phyloP scores from a whole-genome alignment of 2,329 filamentous ascomycete genomes.

The Juglanconis oblonga region DNA sequence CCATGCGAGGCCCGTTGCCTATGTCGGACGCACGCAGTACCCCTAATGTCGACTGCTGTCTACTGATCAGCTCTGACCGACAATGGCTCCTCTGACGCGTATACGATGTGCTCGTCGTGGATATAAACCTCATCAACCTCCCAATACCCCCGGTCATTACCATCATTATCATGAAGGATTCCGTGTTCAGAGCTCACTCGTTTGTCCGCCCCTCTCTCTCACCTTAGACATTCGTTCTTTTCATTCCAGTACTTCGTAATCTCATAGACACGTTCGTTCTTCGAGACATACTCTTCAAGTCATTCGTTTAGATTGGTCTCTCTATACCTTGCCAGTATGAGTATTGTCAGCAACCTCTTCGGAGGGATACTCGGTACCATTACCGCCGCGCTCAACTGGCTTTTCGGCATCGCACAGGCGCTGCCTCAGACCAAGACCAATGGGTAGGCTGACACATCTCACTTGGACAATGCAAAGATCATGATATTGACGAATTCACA shows the following conservation, averaged over 20 bases:
- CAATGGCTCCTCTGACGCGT: background rate
- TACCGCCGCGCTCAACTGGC: conserved; percentile 15
- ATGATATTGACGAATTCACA: conserved; percentile 16
- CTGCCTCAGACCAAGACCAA: conserved; percentile 36
- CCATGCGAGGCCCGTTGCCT: background rate
- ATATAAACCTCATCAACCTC: background rate
- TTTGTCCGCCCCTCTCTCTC: background rate
- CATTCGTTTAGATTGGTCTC: conserved; percentile 10
- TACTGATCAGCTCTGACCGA: background rate
- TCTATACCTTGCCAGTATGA: conserved; percentile 21
- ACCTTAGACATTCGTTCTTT: conserved; percentile 11
- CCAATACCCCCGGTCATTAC: background rate
- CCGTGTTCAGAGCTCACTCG: conserved; percentile 1
- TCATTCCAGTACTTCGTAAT: background rate
- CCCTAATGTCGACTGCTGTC: background rate
- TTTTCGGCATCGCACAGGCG: conserved; percentile 22
- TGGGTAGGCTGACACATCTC: conserved; percentile 27
- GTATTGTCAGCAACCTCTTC: conserved; percentile 20
- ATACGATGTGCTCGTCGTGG: background rate
- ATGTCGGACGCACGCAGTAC: background rate
- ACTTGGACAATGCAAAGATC: background rate
- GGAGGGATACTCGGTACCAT: background rate
- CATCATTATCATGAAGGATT: background rate
- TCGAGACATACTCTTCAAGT: background rate
- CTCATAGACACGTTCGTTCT: background rate